Base-by-base conservation (phyloP, 257 asterid genomes). In the Capsicum baccatum region DNA sequence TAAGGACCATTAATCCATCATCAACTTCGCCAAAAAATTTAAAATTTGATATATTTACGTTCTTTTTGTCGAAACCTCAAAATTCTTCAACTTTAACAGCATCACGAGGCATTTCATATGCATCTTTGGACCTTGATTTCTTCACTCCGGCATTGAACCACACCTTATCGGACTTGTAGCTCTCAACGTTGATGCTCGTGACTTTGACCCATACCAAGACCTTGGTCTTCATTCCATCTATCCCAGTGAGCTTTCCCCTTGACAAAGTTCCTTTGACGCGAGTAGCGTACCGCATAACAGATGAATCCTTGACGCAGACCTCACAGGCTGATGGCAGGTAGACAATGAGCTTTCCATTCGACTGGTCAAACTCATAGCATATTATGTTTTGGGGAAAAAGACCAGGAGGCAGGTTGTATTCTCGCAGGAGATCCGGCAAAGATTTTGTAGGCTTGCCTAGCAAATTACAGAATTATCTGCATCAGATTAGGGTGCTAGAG, bases 201-300 rank as follows among this genome's bases (percentile, higher is more conserved):
- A 94, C 95, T 83, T 93, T 96, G 80, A 94, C 97, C 99, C 98
- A 96, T 73, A 94, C 97, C 88, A 96, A 78, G 6, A 94, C 98
- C 86, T 96, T 96, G 6, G 98, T 96, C 89, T 94, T 94, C 97
- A 96, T 89, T 71, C 98, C 99, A 82, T 96, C 98, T 11, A 96
- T 89, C 59, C 94, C 96, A 0, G 91, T 52, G 84, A 94, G 94
- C 87, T 94, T 96, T 70, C 99, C 99, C 85, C 96, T 91, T 7
- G 97, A 91, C 89, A 96, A 80, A 60, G 91, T 93, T 81, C 87
- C 94, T 87, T 96, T 96, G n/a, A 96, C 89, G 8, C 99, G 97
- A 19, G 92, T 90, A 7, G 94, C 90, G 80, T 93, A 95, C 60
- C 98, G 88, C 37, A 91, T 2, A 12, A 93, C 52, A 50, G 98